Conservation (phyloP, 495 filamentous ascomycete species). For the Daldinia decipiens region DNA sequence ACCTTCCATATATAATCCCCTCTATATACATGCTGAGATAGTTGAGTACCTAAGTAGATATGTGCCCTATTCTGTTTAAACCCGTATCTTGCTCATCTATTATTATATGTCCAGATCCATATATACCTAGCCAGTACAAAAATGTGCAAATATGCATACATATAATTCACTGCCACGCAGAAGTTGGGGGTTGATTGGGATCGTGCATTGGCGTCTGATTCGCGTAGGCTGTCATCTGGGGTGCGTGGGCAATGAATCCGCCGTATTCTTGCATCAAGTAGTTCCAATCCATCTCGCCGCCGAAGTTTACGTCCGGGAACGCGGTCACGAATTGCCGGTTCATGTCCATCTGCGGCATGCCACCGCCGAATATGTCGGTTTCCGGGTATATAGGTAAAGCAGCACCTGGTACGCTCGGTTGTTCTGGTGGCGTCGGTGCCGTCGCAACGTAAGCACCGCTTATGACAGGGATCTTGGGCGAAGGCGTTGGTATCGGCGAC, state of each 20-base stretch:
- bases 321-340: slow-evolving; percentile 45
- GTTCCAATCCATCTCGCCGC: slow-evolving; percentile 58
- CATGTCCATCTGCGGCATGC: slow-evolving; percentile 40
- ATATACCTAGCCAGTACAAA: not conserved
- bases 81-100: not conserved
- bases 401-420: slow-evolving; percentile 23
- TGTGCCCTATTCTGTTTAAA: slow-evolving; percentile 14
- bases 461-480: slow-evolving; percentile 44
- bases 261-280: slow-evolving; percentile 56
- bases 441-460: slow-evolving; percentile 39
- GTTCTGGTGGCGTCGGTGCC: slow-evolving; percentile 32
- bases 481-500: slow-evolving; percentile 45
- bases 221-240: slow-evolving; percentile 38
- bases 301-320: slow-evolving; percentile 53
- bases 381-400: slow-evolving; percentile 37
- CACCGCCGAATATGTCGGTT: slow-evolving; percentile 38
- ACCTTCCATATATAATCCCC: not conserved
- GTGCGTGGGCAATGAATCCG: slow-evolving; percentile 45
- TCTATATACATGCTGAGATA: slow-evolving; percentile 24
- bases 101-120: slow-evolving; percentile 3
- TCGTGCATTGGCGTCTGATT: slow-evolving; percentile 37
- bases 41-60: slow-evolving; percentile 11
- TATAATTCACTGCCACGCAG: slow-evolving; percentile 31
- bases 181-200: slow-evolving; percentile 15
- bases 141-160: slow-evolving; percentile 5